Evolutionary conservation across 768 basidiomycete genomes (phyloP).

Genomic region (Pisolithus orientalis): DNA sequence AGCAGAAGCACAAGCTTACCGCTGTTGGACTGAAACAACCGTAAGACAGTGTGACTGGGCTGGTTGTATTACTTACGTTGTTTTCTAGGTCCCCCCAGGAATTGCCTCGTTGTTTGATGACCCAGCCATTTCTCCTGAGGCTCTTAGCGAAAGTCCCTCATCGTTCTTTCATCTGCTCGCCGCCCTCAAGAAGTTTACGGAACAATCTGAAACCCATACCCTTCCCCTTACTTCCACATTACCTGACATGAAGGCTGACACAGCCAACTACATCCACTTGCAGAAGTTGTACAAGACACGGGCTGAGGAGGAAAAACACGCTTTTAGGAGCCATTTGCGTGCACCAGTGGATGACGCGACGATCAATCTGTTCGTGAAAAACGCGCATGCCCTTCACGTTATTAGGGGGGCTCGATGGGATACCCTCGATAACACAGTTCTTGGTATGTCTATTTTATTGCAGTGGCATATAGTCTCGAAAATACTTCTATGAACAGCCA

Average conservation of each 20-base stretch:
- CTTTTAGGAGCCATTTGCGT: conserved; percentile 45
- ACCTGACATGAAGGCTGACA: conserved; percentile 96
- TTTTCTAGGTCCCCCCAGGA: conserved; percentile 56
- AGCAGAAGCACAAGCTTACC: conserved; percentile 82
- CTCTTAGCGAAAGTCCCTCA: conserved; percentile 40
- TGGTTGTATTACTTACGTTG: neutral
- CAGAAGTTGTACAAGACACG: conserved; percentile 80
- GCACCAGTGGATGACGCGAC: conserved; percentile 43
- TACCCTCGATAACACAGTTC: conserved; percentile 39
- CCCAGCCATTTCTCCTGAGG: conserved; percentile 38
- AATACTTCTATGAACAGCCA: conserved; percentile 27
- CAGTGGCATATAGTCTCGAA: neutral
- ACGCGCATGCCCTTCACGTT: conserved; percentile 66
- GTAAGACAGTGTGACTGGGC: conserved; percentile 22
- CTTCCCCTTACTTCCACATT: conserved; percentile 83
- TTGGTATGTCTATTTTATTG: conserved; percentile 36
- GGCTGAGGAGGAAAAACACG: conserved; percentile 61
- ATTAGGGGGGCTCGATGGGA: conserved; percentile 62
- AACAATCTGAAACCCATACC: conserved; percentile 46
- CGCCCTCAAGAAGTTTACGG: conserved; percentile 61
- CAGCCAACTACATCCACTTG: conserved; percentile 72
- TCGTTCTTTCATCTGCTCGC: conserved; percentile 77
- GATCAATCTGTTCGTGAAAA: conserved; percentile 73
- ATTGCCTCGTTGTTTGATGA: conserved; percentile 60
- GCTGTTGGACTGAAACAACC: conserved; percentile 59